These are phyloP conservation scores for Melocanna baccifera DNA, from an alignment of 176 grass and related monocot genomes.

Conservation along the genomic window DNA sequence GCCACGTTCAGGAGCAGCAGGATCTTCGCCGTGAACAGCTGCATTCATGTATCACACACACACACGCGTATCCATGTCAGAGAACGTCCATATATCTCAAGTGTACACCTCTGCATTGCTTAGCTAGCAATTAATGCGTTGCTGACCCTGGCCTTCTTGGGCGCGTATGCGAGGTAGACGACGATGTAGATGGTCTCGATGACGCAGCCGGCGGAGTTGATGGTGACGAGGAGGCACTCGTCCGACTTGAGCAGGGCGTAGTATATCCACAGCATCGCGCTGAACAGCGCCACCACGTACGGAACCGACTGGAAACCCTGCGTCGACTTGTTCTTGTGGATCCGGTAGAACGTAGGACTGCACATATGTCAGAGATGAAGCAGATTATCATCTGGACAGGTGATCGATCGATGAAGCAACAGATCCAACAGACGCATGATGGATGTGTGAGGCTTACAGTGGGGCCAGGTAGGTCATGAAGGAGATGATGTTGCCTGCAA, in stretches of 20 bases:
- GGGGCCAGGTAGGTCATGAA: constrained; percentile 81
- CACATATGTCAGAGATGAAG: too few species aligned
- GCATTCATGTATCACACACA: background rate
- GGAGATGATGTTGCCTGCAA: constrained; percentile 78
- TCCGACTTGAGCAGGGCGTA: constrained; percentile 68
- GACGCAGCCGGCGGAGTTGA: constrained; percentile 65
- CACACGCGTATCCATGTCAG: background rate
- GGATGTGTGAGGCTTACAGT: constrained; percentile 42
- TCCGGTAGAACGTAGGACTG: background rate
- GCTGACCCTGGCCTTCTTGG: constrained; percentile 54
- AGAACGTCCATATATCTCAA: too few species aligned
- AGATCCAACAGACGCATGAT: too few species aligned
- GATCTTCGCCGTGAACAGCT: too few species aligned
- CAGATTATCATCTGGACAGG: too few species aligned
- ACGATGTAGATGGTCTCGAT: constrained; percentile 83
- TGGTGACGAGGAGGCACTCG: constrained; percentile 68
- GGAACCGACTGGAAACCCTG: constrained; percentile 84
- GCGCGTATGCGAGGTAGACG: constrained; percentile 60
- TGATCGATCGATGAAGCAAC: too few species aligned
- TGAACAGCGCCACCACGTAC: constrained; percentile 85
- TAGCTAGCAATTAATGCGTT: background rate
- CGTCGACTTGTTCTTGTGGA: constrained; percentile 74
- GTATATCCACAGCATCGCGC: constrained; percentile 74
- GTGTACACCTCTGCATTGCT: constrained; percentile 27
- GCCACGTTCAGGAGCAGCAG: too few species aligned